Percentiles rank a stretch among this genome's conserved stretches.
Evolutionary conservation across 805 yeast species (phyloP).

Genomic region (Starmerella cellae): DNA sequence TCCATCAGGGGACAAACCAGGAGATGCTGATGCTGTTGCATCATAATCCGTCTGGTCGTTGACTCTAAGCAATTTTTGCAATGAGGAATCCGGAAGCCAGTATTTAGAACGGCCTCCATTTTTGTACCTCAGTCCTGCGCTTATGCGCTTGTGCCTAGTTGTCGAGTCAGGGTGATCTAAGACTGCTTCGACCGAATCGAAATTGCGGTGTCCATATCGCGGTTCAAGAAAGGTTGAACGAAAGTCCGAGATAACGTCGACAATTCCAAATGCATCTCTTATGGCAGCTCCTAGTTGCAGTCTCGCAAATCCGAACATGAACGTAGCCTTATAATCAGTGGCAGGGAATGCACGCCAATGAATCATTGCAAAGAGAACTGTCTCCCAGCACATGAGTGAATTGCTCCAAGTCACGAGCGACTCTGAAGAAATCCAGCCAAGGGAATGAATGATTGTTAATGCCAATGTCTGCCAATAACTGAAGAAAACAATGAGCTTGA

Average conservation of each 20-base stretch:
- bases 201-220: slow-evolving; percentile 64
- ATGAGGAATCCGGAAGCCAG: slow-evolving; percentile 44
- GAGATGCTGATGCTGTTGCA: neutral
- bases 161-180: slow-evolving; percentile 51
- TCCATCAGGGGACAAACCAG: too few species aligned
- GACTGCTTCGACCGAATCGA: slow-evolving; percentile 65
- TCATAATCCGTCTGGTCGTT: slow-evolving; percentile 2
- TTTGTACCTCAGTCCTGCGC: slow-evolving; percentile 71
- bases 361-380: slow-evolving; percentile 74
- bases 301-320: slow-evolving; percentile 57
- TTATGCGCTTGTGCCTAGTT: slow-evolving; percentile 53
- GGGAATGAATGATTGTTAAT: slow-evolving; percentile 32
- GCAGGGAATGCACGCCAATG: slow-evolving; percentile 80
- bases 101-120: slow-evolving; percentile 68
- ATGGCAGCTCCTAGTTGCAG: slow-evolving; percentile 49
- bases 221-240: slow-evolving; percentile 54
- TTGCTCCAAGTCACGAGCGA: slow-evolving; percentile 58
- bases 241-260: slow-evolving; percentile 73
- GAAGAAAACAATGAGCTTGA: slow-evolving; percentile 86
- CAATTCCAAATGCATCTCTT: slow-evolving; percentile 59
- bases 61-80: slow-evolving; percentile 1
- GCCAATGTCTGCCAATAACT: slow-evolving; percentile 92
- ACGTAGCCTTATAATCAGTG: slow-evolving; percentile 48
- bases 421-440: slow-evolving; percentile 24
- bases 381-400: slow-evolving; percentile 65